Percentiles rank a stretch among this genome's conserved stretches.
These are phyloP conservation scores for Penicillium tannophilum DNA, from an alignment of 495 filamentous ascomycete genomes.

Conservation along the genomic window DNA sequence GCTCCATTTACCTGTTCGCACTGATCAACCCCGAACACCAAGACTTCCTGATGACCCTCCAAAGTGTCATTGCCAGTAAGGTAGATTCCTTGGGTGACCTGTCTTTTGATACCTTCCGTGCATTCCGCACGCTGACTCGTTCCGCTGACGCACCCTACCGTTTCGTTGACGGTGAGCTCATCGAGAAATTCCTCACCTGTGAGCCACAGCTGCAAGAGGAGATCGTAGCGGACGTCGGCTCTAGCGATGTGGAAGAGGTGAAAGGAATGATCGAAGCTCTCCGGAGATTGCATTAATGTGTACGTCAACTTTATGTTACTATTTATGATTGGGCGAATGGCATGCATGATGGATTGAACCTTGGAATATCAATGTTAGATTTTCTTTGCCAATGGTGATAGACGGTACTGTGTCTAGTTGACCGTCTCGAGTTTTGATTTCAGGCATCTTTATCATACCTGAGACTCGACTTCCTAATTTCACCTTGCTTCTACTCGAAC, in stretches of 20 bases:
- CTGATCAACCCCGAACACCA: slow-evolving; percentile 68
- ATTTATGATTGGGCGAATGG: not conserved
- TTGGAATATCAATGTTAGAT: not conserved
- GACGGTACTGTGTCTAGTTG: no score
- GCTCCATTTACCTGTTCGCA: slow-evolving; percentile 87
- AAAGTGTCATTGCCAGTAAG: slow-evolving; percentile 65
- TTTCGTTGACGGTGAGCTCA: slow-evolving; percentile 90
- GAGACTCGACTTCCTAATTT: no score
- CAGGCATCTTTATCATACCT: no score
- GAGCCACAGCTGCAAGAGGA: slow-evolving; percentile 63
- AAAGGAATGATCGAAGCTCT: slow-evolving; percentile 72
- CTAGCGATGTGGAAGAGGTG: slow-evolving; percentile 66
- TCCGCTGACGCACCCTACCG: slow-evolving; percentile 76
- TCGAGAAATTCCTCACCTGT: slow-evolving; percentile 81
- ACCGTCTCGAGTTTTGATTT: no score
- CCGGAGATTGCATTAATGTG: slow-evolving; percentile 64
- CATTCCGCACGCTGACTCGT: slow-evolving; percentile 70
- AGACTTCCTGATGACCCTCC: slow-evolving; percentile 82
- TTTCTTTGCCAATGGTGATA: not conserved
- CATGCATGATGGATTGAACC: not conserved
- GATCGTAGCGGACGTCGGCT: slow-evolving; percentile 60
- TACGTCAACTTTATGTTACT: not conserved
- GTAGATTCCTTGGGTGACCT: slow-evolving; percentile 70
- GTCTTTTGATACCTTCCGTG: slow-evolving; percentile 75
- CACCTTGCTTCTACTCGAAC: no score